Evolutionary conservation across 2,329 filamentous ascomycete species (phyloP).

Genomic region (Scedosporium minutisporum): DNA sequence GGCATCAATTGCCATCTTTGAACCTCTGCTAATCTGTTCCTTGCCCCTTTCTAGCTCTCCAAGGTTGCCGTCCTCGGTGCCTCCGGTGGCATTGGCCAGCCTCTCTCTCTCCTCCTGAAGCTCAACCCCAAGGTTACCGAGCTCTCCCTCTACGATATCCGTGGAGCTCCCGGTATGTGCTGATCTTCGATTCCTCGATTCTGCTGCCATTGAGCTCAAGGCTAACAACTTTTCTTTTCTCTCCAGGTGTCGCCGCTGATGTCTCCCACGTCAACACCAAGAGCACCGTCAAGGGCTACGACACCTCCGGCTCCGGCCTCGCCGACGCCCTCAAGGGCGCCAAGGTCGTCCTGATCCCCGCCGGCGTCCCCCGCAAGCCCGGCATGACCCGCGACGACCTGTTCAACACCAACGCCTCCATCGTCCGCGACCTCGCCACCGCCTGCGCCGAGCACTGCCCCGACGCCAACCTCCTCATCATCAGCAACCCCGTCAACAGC

Average conservation of each 20-base stretch:
- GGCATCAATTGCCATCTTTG: background rate
- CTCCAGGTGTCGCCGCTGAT: constrained; percentile 87
- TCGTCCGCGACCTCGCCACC: constrained; percentile 97
- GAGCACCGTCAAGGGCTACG: constrained; percentile 85
- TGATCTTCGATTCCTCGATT: background rate
- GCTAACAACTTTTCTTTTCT: constrained; percentile 11
- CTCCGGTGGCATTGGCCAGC: constrained; percentile 95
- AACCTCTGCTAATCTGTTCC: background rate
- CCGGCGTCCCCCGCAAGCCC: constrained; percentile 97
- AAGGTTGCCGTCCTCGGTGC: constrained; percentile 98
- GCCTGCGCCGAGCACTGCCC: constrained; percentile 80
- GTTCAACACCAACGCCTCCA: constrained; percentile 99
- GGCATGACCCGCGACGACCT: constrained; percentile 99
- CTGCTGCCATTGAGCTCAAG: background rate
- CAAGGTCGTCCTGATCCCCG: constrained; percentile 94
- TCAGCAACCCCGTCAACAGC: constrained; percentile 99
- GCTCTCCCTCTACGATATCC: constrained; percentile 96
- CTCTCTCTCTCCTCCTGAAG: constrained; percentile 95
- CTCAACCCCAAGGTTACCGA: constrained; percentile 90
- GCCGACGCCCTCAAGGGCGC: constrained; percentile 71
- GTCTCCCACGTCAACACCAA: constrained; percentile 99
- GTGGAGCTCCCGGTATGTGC: constrained; percentile 74
- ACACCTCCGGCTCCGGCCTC: constrained; percentile 66
- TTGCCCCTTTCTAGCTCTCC: constrained; percentile 55
- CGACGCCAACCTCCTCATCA: constrained; percentile 92